Evolutionary conservation across 306 rosid genomes (phyloP).

Genomic region (Sindora glabra): DNA sequence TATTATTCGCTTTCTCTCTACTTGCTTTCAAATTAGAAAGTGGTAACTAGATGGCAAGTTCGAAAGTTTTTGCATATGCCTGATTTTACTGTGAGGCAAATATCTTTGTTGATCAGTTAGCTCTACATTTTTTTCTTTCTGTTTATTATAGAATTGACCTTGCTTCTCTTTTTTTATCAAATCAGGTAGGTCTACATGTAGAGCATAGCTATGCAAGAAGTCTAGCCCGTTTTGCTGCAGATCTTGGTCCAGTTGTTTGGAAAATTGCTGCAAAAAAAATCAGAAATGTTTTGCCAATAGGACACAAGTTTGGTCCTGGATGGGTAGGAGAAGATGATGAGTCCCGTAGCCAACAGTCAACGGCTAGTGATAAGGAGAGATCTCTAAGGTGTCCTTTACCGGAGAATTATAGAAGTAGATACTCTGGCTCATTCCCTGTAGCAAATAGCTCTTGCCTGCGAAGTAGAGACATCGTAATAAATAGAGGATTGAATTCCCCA

Average conservation of each 20-base stretch:
- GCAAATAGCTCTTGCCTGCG: slow-evolving; percentile 31
- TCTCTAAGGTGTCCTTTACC: slow-evolving; percentile 18
- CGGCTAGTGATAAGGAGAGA: slow-evolving; percentile 28
- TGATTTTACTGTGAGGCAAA: not conserved
- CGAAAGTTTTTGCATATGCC: not conserved
- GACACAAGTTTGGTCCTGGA: slow-evolving; percentile 58
- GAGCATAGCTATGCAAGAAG: slow-evolving; percentile 82
- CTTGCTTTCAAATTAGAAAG: too few species aligned
- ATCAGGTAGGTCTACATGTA: slow-evolving; percentile 64
- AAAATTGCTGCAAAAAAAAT: slow-evolving; percentile 72
- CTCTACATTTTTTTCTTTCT: too few species aligned
- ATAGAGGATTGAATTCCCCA: slow-evolving; percentile 32
- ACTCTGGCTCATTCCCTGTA: slow-evolving; percentile 30
- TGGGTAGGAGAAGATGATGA: slow-evolving; percentile 46
- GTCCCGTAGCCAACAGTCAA: slow-evolving; percentile 22
- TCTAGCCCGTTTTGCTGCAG: slow-evolving; percentile 70
- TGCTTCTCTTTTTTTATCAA: not conserved
- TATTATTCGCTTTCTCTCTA: not conserved
- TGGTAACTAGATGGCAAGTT: too few species aligned
- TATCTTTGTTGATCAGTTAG: not conserved
- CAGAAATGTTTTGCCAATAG: slow-evolving; percentile 49
- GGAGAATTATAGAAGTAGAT: slow-evolving; percentile 29
- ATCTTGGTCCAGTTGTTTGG: slow-evolving; percentile 85
- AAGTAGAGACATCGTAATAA: slow-evolving; percentile 34
- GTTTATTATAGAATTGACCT: not conserved